phyloP scores from a whole-genome alignment of 176 grass and related monocot genomes.

The Aechmea fasciata region DNA sequence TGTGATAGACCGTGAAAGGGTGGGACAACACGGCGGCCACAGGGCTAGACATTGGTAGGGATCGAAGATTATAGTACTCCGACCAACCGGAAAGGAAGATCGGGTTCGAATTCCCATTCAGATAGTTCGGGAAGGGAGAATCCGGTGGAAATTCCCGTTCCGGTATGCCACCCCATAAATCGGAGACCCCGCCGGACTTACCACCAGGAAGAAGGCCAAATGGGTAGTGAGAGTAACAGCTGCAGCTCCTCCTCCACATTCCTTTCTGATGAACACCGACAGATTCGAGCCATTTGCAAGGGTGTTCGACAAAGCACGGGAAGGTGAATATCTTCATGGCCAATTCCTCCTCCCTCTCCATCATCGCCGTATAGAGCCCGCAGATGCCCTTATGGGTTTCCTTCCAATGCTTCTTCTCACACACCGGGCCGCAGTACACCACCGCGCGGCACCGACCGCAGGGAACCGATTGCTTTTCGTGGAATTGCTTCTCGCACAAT shows the following conservation, averaged over 20 bases:
- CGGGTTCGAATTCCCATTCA: conserved; percentile 21
- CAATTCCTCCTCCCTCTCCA: conserved; percentile 39
- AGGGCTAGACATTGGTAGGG: conserved; percentile 30
- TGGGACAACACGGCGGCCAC: conserved; percentile 30
- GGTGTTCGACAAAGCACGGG: conserved; percentile 25
- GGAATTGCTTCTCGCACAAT: conserved; percentile 16
- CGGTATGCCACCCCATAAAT: conserved; percentile 22
- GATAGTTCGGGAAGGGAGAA: conserved; percentile 15
- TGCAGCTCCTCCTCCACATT: conserved; percentile 32
- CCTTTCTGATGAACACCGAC: conserved; percentile 37
- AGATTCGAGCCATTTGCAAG: conserved; percentile 35
- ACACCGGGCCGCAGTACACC: conserved; percentile 27
- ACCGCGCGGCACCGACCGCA: conserved; percentile 3
- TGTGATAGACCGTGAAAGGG: conserved; percentile 38
- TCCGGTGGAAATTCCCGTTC: conserved; percentile 29
- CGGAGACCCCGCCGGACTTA: conserved; percentile 15
- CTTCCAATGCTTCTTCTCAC: conserved; percentile 45
- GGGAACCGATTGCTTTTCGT: neutral
- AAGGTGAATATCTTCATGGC: conserved; percentile 39
- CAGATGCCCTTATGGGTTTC: conserved; percentile 29
- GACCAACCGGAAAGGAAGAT: conserved; percentile 33
- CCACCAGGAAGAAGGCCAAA: conserved; percentile 27
- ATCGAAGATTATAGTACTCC: conserved; percentile 38
- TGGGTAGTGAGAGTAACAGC: conserved; percentile 30
- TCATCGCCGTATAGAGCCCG: conserved; percentile 29